Percentiles rank a stretch among this genome's conserved stretches.
Evolutionary conservation across 345 rosid species (phyloP).

Genomic region (Eucalyptus erythrocorys): DNA sequence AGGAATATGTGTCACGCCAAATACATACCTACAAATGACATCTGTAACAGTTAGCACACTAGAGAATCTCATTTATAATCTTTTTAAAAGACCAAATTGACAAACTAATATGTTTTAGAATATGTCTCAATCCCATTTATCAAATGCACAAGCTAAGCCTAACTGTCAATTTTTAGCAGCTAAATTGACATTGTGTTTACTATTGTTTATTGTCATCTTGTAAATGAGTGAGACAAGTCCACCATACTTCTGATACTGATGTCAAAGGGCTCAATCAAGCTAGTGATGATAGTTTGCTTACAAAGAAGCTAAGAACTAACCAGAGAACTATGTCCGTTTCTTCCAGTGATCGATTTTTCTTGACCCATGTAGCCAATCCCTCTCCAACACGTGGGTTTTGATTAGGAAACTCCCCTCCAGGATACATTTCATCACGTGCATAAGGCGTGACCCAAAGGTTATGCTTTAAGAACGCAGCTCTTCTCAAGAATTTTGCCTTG

Average conservation of each 20-base stretch:
- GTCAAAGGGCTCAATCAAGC: neutral
- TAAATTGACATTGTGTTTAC: neutral
- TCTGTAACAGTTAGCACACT: neutral
- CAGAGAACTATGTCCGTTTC: conserved; percentile 64
- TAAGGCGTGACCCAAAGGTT: conserved; percentile 69
- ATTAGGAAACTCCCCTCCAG: conserved; percentile 75
- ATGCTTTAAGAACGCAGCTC: conserved; percentile 66
- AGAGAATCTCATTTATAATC: neutral
- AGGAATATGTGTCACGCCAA: conserved; percentile 61
- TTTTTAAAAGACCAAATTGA: neutral
- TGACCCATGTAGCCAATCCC: conserved; percentile 70
- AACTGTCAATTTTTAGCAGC: neutral
- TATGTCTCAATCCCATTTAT: neutral
- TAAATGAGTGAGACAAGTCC: neutral
- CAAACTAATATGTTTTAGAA: neutral
- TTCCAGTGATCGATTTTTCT: conserved; percentile 53
- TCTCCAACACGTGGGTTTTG: conserved; percentile 72
- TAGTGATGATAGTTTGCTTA: neutral
- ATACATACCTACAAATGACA: conserved; percentile 41
- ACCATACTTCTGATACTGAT: neutral
- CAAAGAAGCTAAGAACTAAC: conserved; percentile 12
- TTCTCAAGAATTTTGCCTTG: conserved; percentile 53
- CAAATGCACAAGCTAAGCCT: neutral
- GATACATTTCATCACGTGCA: conserved; percentile 45
- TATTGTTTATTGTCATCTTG: neutral